Percentiles rank a stretch among this genome's conserved stretches.
Evolutionary conservation across 2,329 filamentous ascomycete genomes (phyloP).

Genomic region (Raffaelea ambrosiae): DNA sequence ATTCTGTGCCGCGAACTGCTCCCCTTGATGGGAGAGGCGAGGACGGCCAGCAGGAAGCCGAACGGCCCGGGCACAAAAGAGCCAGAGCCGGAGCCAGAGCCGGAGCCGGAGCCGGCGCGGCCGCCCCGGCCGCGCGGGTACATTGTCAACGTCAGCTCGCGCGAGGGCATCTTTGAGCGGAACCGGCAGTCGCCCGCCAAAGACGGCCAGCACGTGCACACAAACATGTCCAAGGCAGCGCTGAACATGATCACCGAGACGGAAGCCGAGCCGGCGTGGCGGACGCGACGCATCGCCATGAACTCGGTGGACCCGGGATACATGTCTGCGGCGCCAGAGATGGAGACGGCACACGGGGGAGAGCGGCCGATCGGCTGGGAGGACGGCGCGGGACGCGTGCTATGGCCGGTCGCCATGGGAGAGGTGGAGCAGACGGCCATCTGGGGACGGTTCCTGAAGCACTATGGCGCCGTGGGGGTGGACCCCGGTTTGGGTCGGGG

Average conservation of each 20-base stretch:
- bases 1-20: background rate
- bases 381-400: background rate
- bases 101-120: no score
- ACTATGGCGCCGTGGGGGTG: background rate
- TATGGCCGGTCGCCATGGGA: background rate
- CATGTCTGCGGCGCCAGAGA: background rate
- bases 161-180: background rate
- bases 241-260: background rate
- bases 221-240: background rate
- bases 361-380: background rate
- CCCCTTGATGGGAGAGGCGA: background rate
- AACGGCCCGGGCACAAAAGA: no score
- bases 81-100: background rate
- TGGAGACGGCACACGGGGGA: background rate
- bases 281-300: background rate
- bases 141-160: background rate
- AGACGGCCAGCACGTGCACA: background rate
- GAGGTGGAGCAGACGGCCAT: background rate
- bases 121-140: background rate
- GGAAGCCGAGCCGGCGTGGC: background rate
- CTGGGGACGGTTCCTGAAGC: background rate
- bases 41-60: no score
- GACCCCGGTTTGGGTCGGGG: background rate
- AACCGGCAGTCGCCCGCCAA: background rate
- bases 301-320: background rate